phyloP scores from a whole-genome alignment of 176 grass and related monocot species.

The Ensete glaucum region DNA sequence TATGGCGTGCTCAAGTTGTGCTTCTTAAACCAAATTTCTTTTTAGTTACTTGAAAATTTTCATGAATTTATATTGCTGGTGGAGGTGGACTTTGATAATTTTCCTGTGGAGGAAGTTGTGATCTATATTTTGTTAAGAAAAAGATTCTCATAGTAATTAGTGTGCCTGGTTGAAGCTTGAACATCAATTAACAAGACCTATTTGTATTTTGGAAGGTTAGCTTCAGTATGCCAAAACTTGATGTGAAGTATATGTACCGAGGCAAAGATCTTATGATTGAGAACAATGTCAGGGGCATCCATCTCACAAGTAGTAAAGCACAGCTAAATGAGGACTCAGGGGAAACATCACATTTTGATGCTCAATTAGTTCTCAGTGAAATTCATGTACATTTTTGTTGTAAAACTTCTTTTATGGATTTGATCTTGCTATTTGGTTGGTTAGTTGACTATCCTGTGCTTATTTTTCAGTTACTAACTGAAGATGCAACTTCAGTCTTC shows the following conservation, averaged over 20 bases:
- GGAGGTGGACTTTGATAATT: background rate
- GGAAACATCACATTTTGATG: constrained; percentile 74
- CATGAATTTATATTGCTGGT: background rate
- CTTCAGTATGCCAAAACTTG: constrained; percentile 99
- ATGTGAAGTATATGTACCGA: constrained; percentile 83
- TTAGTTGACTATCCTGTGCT: constrained; percentile 22
- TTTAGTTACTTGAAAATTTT: background rate
- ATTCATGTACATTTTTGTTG: constrained; percentile 63
- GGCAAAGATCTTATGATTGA: constrained; percentile 73
- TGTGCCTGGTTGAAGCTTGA: background rate
- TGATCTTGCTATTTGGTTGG: constrained; percentile 16
- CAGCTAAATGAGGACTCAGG: constrained; percentile 59
- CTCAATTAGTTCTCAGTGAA: constrained; percentile 91
- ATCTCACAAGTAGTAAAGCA: constrained; percentile 63
- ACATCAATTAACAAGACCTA: constrained; percentile 45
- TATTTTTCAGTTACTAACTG: constrained; percentile 69
- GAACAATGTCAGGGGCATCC: constrained; percentile 78
- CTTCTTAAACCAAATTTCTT: background rate
- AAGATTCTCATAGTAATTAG: background rate
- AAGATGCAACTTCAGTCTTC: constrained; percentile 66
- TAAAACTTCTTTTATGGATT: constrained; percentile 9
- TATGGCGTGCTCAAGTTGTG: background rate
- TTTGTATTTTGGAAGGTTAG: constrained; percentile 99
- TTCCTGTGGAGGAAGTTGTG: background rate
- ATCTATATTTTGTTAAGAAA: background rate